Evolutionary conservation across 192 early-diverging fungal genomes (phyloP).

Genomic region (Neocallimastix lanati): DNA sequence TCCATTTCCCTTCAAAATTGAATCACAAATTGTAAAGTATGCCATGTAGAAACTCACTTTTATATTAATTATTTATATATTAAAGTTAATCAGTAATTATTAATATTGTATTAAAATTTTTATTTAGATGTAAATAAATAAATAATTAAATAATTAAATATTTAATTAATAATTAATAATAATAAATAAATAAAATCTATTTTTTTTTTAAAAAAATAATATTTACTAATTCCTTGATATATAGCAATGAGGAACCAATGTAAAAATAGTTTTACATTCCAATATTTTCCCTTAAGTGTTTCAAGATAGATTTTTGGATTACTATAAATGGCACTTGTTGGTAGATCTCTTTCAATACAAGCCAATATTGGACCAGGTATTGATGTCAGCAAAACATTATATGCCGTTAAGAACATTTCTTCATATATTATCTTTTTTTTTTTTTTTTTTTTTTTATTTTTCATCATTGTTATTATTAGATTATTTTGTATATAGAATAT

Average conservation of each 20-base stretch:
- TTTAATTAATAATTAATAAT: no score
- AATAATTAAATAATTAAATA: no score
- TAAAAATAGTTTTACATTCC: background rate
- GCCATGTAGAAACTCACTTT: background rate
- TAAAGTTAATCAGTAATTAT: no score
- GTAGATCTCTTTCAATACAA: background rate
- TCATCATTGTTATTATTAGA: no score
- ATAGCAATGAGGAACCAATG: background rate
- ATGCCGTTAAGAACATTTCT: background rate
- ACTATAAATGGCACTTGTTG: background rate
- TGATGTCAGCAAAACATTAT: background rate
- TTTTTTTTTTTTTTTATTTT: no score
- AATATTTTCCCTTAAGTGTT: background rate
- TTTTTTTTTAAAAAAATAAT: background rate
- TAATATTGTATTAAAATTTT: no score
- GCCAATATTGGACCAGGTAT: background rate
- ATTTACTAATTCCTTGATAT: background rate
- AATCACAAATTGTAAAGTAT: background rate
- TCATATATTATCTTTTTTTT: background rate
- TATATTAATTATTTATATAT: no score
- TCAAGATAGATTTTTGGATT: background rate
- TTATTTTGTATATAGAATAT: no score
- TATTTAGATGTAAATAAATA: no score
- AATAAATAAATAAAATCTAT: no score
- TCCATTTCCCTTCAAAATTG: background rate